Conservation (phyloP, 2,329 filamentous ascomycete species). For the Calonectria ilicicola region DNA sequence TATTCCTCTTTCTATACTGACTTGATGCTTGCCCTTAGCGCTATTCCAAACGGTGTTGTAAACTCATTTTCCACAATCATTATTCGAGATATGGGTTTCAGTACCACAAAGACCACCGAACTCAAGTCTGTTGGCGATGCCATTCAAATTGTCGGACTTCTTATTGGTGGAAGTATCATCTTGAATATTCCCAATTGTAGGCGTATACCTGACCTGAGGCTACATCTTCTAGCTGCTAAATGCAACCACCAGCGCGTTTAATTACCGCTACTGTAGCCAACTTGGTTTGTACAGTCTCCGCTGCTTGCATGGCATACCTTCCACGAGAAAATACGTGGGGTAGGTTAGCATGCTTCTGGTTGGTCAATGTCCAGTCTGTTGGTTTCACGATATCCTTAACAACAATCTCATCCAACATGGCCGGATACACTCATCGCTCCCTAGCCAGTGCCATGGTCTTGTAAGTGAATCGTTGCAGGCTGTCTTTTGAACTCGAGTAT, state of each 20-base stretch:
- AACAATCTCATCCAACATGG: constrained; percentile 2
- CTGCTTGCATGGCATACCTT: constrained; percentile 21
- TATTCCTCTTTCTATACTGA: too few species aligned
- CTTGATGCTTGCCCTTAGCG: too few species aligned
- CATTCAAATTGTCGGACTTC: too few species aligned
- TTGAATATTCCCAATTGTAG: too few species aligned
- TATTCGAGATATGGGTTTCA: too few species aligned
- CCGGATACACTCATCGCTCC: constrained; percentile 2
- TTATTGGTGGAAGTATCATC: too few species aligned
- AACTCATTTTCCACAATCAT: too few species aligned
- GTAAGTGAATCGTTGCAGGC: background rate
- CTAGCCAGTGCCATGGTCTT: background rate
- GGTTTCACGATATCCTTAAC: constrained; percentile 1
- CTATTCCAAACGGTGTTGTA: too few species aligned
- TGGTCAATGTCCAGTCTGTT: constrained; percentile 18
- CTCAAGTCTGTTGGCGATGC: too few species aligned
- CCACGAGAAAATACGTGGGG: constrained; percentile 20
- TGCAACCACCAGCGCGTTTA: background rate
- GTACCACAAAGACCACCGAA: too few species aligned
- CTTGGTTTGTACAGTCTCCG: constrained; percentile 18
- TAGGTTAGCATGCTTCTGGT: constrained; percentile 21
- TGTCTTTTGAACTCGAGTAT: background rate
- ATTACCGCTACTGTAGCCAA: constrained; percentile 24
- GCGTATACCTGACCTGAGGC: too few species aligned
- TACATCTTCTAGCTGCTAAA: too few species aligned